Percentiles rank a stretch among this genome's conserved stretches.
Evolutionary conservation across 1,139 yeast genomes (phyloP).

Genomic region (Taphrina betulina): DNA sequence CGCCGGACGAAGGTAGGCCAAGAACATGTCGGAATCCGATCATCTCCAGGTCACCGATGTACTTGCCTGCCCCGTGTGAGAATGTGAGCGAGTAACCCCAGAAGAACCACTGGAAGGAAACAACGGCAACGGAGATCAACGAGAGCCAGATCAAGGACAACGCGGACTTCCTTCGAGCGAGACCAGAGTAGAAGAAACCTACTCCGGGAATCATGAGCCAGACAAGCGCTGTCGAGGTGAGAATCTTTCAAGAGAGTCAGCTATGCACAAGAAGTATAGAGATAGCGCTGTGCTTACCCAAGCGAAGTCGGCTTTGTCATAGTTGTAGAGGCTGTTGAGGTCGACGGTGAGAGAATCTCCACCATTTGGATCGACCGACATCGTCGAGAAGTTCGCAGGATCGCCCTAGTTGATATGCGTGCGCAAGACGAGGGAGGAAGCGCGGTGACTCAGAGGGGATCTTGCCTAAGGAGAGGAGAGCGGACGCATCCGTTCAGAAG

Average conservation of each 20-base stretch:
- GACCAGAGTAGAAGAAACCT: conserved; percentile 87
- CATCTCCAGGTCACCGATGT: conserved; percentile 76
- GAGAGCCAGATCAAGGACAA: conserved; percentile 83
- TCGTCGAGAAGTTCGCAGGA: no score
- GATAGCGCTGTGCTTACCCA: conserved; percentile 43
- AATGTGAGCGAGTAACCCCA: conserved; percentile 94
- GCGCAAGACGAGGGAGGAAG: no score
- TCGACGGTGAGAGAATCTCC: conserved; percentile 34
- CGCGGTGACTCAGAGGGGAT: no score
- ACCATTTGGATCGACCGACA: conserved; percentile 21
- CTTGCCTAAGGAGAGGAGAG: no score
- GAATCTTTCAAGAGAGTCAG: conserved; percentile 15
- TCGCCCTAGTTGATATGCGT: no score
- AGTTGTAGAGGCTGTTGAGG: conserved; percentile 46
- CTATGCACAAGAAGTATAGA: background rate
- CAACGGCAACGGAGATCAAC: conserved; percentile 73
- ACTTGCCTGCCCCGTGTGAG: conserved; percentile 69
- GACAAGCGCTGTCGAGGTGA: conserved; percentile 66
- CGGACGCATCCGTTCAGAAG: no score
- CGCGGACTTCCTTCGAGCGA: conserved; percentile 89
- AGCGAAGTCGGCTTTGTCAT: conserved; percentile 51
- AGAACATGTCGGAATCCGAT: conserved; percentile 73
- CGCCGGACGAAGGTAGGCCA: conserved; percentile 48
- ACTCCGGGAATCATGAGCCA: conserved; percentile 94
- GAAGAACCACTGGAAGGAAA: conserved; percentile 92